Percentiles rank a stretch among this genome's conserved stretches.
These are phyloP conservation scores for Blastobotrys raffinosifermentans DNA, from an alignment of 1,139 yeast genomes.

Conservation along the genomic window DNA sequence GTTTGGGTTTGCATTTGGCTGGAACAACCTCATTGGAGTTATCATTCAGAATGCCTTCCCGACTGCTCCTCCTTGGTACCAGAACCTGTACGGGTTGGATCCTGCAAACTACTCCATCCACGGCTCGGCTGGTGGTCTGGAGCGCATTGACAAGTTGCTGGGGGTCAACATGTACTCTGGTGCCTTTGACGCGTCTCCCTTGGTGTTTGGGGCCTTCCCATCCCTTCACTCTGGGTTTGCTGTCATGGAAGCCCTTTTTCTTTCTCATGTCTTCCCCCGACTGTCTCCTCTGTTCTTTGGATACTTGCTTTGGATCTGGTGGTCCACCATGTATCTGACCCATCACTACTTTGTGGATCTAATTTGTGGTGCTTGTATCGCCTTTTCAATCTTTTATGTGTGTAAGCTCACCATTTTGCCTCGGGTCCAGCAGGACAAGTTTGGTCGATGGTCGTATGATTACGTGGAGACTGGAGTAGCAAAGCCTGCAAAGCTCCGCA, in stretches of 20 bases:
- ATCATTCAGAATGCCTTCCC: slow-evolving; percentile 77
- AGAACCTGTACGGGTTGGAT: slow-evolving; percentile 71
- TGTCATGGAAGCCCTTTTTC: slow-evolving; percentile 83
- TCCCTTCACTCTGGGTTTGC: slow-evolving; percentile 93
- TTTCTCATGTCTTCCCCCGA: slow-evolving; percentile 75
- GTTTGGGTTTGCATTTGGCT: slow-evolving; percentile 95
- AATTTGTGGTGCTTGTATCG: slow-evolving; percentile 80
- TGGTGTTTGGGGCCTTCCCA: slow-evolving; percentile 97
- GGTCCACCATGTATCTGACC: slow-evolving; percentile 96
- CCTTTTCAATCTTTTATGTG: slow-evolving; percentile 63
- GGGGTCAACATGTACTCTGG: slow-evolving; percentile 86
- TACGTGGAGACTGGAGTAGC: slow-evolving; percentile 34
- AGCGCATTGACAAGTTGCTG: slow-evolving; percentile 73
- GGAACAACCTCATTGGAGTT: slow-evolving; percentile 87
- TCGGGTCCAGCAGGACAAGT: slow-evolving; percentile 51
- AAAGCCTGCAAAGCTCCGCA: slow-evolving; percentile 27
- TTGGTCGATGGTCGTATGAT: slow-evolving; percentile 82
- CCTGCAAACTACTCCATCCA: slow-evolving; percentile 90
- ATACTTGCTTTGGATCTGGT: slow-evolving; percentile 92
- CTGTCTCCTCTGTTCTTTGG: slow-evolving; percentile 56
- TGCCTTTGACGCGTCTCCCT: slow-evolving; percentile 79
- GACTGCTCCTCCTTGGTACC: slow-evolving; percentile 99
- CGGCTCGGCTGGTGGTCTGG: slow-evolving; percentile 96
- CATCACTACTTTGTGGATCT: slow-evolving; percentile 93
- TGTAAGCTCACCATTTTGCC: slow-evolving; percentile 75